phyloP scores from a whole-genome alignment of 768 basidiomycete genomes.

The Mycena belliarum region DNA sequence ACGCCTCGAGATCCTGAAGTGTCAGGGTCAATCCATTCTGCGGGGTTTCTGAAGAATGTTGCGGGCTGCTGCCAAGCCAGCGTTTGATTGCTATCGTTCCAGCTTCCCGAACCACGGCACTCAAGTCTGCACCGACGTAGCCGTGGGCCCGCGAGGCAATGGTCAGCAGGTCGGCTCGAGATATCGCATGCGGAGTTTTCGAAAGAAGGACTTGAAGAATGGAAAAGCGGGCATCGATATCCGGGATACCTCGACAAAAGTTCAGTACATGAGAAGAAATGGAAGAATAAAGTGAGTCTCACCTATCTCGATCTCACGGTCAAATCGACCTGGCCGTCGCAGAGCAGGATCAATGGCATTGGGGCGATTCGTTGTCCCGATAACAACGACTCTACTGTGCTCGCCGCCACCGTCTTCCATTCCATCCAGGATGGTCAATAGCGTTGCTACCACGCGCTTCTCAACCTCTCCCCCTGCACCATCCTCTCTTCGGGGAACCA shows the following conservation, averaged over 20 bases:
- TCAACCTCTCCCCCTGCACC: constrained; percentile 93
- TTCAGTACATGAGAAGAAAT: not conserved
- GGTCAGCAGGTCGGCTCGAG: constrained; percentile 55
- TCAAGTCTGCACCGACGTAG: constrained; percentile 95
- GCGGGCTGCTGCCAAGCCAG: constrained; percentile 47
- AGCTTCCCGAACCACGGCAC: constrained; percentile 89
- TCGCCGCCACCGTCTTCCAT: constrained; percentile 58
- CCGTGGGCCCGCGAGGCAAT: constrained; percentile 87
- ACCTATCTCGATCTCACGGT: constrained; percentile 96
- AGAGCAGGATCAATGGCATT: constrained; percentile 96
- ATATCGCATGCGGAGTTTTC: constrained; percentile 77
- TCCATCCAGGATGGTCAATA: constrained; percentile 94
- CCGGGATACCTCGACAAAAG: constrained; percentile 71
- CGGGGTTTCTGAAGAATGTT: constrained; percentile 12
- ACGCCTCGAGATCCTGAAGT: constrained; percentile 62
- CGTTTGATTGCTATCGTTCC: constrained; percentile 91
- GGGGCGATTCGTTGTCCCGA: constrained; percentile 94
- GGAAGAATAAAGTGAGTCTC: constrained; percentile 20
- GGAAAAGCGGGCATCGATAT: constrained; percentile 77
- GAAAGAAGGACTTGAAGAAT: constrained; percentile 86
- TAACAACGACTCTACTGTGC: constrained; percentile 78
- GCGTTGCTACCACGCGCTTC: constrained; percentile 91
- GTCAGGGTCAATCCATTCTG: constrained; percentile 42
- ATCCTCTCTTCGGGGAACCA: constrained; percentile 90
- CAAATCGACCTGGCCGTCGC: constrained; percentile 86